Percentiles rank a stretch among this genome's conserved stretches.
Evolutionary conservation across 2,329 filamentous ascomycete species (phyloP).

Genomic region (Calonectria pteridis): DNA sequence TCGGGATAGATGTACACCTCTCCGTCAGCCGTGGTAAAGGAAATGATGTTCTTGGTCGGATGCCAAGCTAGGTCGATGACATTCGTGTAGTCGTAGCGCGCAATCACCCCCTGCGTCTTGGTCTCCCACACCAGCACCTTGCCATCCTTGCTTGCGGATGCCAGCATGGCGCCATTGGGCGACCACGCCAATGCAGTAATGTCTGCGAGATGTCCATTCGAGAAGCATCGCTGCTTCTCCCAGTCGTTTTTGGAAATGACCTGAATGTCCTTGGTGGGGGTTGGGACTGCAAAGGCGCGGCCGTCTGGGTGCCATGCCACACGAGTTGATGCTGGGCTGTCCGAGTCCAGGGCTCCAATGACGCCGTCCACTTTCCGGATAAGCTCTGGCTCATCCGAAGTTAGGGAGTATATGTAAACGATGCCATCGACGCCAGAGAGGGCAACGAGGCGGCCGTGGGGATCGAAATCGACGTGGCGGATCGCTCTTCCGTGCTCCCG

Average conservation of each 20-base stretch:
- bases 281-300: conserved; percentile 87
- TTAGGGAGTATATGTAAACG: conserved; percentile 90
- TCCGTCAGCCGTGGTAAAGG: conserved; percentile 92
- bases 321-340: conserved; percentile 77
- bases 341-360: conserved; percentile 82
- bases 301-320: conserved; percentile 96
- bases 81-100: conserved; percentile 83
- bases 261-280: conserved; percentile 84
- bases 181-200: conserved; percentile 94
- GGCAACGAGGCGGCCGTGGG: conserved; percentile 79
- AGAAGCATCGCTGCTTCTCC: conserved; percentile 86
- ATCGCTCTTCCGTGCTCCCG: conserved; percentile 87
- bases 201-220: conserved; percentile 83
- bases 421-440: conserved; percentile 91
- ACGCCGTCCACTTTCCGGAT: conserved; percentile 88
- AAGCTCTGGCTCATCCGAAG: conserved; percentile 82
- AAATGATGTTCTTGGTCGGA: conserved; percentile 86
- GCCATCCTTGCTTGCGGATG: conserved; percentile 75
- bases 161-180: conserved; percentile 90
- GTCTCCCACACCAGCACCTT: conserved; percentile 89
- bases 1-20: conserved; percentile 92
- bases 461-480: conserved; percentile 93
- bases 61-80: conserved; percentile 93
- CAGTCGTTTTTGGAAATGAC: conserved; percentile 91
- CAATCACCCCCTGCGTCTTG: conserved; percentile 84